phyloP scores from a whole-genome alignment of 495 filamentous ascomycete genomes.

The Penicillium verhagenii region DNA sequence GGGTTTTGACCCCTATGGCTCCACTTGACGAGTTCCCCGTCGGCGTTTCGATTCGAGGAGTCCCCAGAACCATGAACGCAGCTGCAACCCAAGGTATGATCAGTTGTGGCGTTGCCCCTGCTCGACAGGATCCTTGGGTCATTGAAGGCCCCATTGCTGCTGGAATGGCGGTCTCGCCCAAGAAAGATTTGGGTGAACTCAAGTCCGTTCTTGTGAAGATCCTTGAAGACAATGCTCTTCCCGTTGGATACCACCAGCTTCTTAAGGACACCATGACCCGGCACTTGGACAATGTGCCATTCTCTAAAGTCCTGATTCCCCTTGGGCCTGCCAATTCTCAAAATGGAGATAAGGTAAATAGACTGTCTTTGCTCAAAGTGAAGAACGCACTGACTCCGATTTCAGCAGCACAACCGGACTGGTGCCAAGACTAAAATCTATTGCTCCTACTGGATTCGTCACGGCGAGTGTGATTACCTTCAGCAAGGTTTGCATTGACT shows the following conservation, averaged over 20 bases:
- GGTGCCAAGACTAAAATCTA: conserved; percentile 63
- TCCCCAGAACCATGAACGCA: conserved; percentile 30
- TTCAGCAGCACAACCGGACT: neutral
- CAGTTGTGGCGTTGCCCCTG: conserved; percentile 37
- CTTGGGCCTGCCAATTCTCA: neutral
- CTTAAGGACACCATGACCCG: neutral
- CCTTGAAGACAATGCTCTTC: neutral
- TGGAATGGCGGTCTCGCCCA: neutral
- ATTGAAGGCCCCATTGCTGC: conserved; percentile 26
- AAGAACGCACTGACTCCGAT: neutral
- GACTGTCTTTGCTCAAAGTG: neutral
- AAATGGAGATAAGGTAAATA: neutral
- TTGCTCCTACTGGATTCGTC: conserved; percentile 84
- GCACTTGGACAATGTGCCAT: neutral
- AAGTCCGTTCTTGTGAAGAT: neutral
- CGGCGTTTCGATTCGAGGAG: conserved; percentile 32
- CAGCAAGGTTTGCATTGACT: conserved; percentile 56
- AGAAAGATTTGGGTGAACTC: neutral
- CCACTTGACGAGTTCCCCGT: conserved; percentile 63
- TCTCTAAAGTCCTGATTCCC: neutral
- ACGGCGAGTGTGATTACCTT: conserved; percentile 78
- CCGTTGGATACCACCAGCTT: neutral
- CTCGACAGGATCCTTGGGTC: conserved; percentile 31
- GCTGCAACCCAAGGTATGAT: conserved; percentile 47
- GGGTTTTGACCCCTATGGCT: conserved; percentile 59